Evolutionary conservation across 2,329 filamentous ascomycete genomes (phyloP).

Genomic region (Fusarium continuum): DNA sequence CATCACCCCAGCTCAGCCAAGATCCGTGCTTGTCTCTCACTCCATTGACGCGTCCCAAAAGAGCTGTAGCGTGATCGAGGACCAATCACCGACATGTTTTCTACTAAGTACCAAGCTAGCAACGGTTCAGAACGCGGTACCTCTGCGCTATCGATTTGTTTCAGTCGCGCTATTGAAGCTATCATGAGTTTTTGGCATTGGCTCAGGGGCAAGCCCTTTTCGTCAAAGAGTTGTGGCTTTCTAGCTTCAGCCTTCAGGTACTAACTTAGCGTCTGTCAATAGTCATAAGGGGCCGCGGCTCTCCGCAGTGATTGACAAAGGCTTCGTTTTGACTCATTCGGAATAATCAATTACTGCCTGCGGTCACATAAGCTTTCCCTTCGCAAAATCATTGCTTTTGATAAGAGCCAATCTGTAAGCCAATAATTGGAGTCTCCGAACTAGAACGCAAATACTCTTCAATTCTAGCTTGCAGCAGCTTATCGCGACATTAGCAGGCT

Average conservation of each 20-base stretch:
- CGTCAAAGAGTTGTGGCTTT: background rate
- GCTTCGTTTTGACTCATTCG: too few relatives aligned
- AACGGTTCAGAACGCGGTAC: background rate
- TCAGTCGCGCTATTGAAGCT: conserved; percentile 13
- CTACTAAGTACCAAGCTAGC: background rate
- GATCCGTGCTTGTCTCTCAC: background rate
- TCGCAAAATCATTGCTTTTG: too few relatives aligned
- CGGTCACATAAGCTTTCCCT: too few relatives aligned
- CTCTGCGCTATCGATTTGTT: conserved; percentile 20
- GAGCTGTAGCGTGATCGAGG: background rate
- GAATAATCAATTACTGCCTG: too few relatives aligned
- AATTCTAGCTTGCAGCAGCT: too few relatives aligned
- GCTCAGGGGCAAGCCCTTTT: conserved; percentile 8
- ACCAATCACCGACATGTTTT: background rate
- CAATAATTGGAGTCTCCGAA: too few relatives aligned
- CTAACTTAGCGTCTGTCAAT: background rate
- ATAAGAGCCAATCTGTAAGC: too few relatives aligned
- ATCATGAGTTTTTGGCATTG: conserved; percentile 1
- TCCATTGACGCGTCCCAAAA: background rate
- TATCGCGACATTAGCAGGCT: too few relatives aligned
- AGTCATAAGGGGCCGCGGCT: too few relatives aligned
- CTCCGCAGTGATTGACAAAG: too few relatives aligned
- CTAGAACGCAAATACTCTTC: too few relatives aligned
- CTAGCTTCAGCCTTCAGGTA: background rate
- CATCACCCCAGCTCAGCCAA: background rate